These are phyloP conservation scores for Paspalum vaginatum DNA, from an alignment of 176 grass and related monocot species.

Conservation along the genomic window DNA sequence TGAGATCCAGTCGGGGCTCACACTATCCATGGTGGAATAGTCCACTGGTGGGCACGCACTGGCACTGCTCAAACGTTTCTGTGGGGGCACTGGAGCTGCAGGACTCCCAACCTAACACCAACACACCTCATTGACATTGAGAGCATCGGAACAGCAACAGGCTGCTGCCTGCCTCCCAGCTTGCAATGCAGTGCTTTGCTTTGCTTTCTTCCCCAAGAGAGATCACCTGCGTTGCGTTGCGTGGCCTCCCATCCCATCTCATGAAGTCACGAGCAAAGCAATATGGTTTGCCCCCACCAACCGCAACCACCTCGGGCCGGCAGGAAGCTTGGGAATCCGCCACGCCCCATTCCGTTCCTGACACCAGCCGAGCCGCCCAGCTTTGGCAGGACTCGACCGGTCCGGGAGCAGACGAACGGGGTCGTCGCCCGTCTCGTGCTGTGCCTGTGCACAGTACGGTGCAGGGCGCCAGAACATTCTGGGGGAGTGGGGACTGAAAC, in stretches of 20 bases:
- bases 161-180: background rate
- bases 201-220: constrained; percentile 9
- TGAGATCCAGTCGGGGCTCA: too few relatives aligned
- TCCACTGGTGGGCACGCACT: too few relatives aligned
- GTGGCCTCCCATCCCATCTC: background rate
- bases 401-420: background rate
- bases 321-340: background rate
- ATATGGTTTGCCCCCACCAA: constrained; percentile 7
- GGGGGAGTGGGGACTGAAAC: constrained; percentile 17
- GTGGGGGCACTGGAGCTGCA: background rate
- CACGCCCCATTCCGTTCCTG: background rate
- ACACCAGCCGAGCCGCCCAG: background rate
- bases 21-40: too few relatives aligned
- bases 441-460: background rate
- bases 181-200: too few relatives aligned
- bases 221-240: too few relatives aligned
- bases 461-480: constrained; percentile 24
- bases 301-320: constrained; percentile 7
- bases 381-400: background rate
- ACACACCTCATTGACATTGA: background rate
- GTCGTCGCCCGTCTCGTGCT: background rate
- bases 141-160: background rate
- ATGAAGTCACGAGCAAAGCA: background rate
- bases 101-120: background rate
- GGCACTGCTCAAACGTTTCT: too few relatives aligned